Evolutionary conservation across 2,329 filamentous ascomycete genomes (phyloP), one percentile per base, ranked within the genome.

Genomic region (Fusarium dimerum): DNA sequence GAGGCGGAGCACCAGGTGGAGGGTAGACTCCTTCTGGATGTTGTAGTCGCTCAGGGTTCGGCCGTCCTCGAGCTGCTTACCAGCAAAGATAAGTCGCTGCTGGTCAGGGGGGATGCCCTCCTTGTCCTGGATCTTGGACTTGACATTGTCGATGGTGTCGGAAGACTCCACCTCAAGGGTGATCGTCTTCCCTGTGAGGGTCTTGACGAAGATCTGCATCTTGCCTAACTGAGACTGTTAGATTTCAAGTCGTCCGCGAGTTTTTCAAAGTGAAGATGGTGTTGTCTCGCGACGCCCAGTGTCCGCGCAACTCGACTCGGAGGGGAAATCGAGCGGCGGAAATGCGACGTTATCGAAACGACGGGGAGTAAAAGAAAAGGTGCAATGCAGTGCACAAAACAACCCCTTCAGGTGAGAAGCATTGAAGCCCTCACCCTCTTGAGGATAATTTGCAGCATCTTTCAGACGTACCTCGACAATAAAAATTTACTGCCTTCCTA

Each of bases 121-220:
- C 90, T 97, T 99, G 87, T 97, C 94, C 91, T 87, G 81, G 70
- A 85, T 85, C 87, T 99, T 97, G 83, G 90, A 91, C 88, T 97
- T 97, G 83, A 99, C 94, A 88, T 97, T 97, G 87, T 97, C 94
- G 81, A 99, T 97, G 75, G 93, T 97, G 82, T 99, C 94, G 74
- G 88, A 93, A 72, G 92, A 96, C 88, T 97, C 94, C 82, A 97
- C 94, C 92, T 99, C 94, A 72, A 99, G 92, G 89, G 94, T 97
- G 89, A 97, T 97, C 76, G 94, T 97, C 89, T 97, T 97, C 76
- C 94, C 94, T 90, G 94, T 97, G 71, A 97, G 85, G 84, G 85
- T 88, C 80, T 88, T 87, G 73, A 88, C 85, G 81, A 88, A 88
- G 77, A 87, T 87, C 82, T 87, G 84, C 84, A 87, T 87, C 78